Evolutionary conservation across 2,329 filamentous ascomycete genomes (phyloP).

Genomic region (Venturia carpophila): DNA sequence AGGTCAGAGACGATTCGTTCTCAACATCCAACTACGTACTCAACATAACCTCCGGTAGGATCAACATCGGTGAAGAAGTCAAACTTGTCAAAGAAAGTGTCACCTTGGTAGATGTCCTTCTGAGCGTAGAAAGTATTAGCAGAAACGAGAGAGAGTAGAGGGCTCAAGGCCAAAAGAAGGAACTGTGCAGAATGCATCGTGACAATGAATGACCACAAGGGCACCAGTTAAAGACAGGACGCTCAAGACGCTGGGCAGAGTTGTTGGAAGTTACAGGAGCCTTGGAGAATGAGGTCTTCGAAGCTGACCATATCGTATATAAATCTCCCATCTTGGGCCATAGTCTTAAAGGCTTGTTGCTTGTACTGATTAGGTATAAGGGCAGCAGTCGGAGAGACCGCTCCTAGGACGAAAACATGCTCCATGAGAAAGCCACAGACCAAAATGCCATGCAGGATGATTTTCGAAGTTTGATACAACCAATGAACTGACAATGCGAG

Average conservation of each 20-base stretch:
- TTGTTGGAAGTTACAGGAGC: not conserved
- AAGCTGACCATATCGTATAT: not conserved
- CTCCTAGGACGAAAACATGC: not conserved
- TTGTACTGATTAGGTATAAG: not conserved
- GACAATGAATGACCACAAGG: slow-evolving; percentile 11
- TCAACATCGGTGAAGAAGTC: slow-evolving; percentile 19
- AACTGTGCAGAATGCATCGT: slow-evolving; percentile 14
- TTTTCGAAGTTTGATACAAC: not conserved
- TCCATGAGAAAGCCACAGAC: not conserved
- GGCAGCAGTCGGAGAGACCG: not conserved
- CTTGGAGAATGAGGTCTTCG: not conserved
- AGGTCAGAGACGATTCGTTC: not conserved
- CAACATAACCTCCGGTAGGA: slow-evolving; percentile 19
- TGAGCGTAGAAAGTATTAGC: slow-evolving; percentile 14
- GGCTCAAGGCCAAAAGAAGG: slow-evolving; percentile 12
- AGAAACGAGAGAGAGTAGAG: slow-evolving; percentile 6
- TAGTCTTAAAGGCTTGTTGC: not conserved
- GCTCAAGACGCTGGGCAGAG: not conserved
- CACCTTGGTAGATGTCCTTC: slow-evolving; percentile 16
- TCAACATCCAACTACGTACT: slow-evolving; percentile 13
- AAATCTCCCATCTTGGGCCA: not conserved
- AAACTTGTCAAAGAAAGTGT: slow-evolving; percentile 18
- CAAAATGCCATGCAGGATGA: not conserved
- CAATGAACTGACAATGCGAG: not conserved
- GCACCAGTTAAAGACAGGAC: slow-evolving; percentile 5